These are phyloP conservation scores for Aurantiochytrium sp. DNA, from an alignment of 108 stramenopile genomes.

Conservation along the genomic window DNA sequence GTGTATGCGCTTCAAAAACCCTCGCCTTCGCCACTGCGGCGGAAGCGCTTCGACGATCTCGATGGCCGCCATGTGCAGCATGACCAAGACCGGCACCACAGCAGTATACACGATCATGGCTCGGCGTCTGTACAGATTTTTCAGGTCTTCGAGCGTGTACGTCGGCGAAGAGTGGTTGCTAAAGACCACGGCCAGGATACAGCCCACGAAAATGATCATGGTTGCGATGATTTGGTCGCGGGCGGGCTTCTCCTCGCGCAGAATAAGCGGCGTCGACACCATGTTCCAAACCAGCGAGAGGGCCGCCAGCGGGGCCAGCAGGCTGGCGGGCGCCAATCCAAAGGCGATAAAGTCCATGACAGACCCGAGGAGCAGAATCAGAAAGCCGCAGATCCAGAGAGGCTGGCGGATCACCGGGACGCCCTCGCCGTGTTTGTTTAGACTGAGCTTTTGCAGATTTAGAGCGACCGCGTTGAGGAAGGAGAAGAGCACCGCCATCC, in stretches of 20 bases:
- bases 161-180: slow-evolving; percentile 43
- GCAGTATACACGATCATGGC: not conserved
- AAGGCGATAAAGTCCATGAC: slow-evolving; percentile 52
- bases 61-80: not conserved
- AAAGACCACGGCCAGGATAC: slow-evolving; percentile 45
- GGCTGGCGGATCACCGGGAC: slow-evolving; percentile 37
- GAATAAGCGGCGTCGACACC: slow-evolving; percentile 22
- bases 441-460: slow-evolving; percentile 11
- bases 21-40: not conserved
- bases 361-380: slow-evolving; percentile 38
- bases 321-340: slow-evolving; percentile 50
- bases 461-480: slow-evolving; percentile 17
- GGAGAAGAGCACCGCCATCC: not conserved
- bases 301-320: slow-evolving; percentile 51
- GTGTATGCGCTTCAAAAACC: not conserved
- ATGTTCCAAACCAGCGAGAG: slow-evolving; percentile 52
- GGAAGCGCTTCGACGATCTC: slow-evolving; percentile 41
- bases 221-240: slow-evolving; percentile 40
- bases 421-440: not conserved
- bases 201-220: slow-evolving; percentile 48
- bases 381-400: slow-evolving; percentile 46
- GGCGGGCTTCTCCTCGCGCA: slow-evolving; percentile 45
- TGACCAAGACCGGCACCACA: not conserved
- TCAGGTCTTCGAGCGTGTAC: slow-evolving; percentile 47
- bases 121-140: slow-evolving; percentile 15